Base-by-base conservation (phyloP, 371 early-diverging fungal species). In the Mucor indicus region DNA sequence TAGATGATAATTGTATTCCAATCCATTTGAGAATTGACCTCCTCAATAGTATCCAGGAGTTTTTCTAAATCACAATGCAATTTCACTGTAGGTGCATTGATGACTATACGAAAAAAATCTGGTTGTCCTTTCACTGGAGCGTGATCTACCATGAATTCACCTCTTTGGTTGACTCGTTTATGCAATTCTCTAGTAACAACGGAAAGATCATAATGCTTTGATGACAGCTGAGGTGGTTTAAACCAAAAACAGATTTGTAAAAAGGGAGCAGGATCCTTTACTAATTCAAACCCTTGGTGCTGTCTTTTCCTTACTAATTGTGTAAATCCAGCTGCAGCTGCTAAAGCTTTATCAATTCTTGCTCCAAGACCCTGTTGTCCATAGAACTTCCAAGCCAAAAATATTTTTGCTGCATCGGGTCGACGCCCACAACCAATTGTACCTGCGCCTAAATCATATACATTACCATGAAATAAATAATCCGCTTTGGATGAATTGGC, bases 381-480 rank as follows among this genome's bases (percentile, higher is more conserved):
- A 53, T 85, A 84, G 47, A 81, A 87, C 38, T 81, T 82, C 94
- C 94, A 93, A 3, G 83, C 79, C 51, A 93, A 48, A 72, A 86
- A 93, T 53, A 93, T 47, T 50, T 93, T 93, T 57, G 86, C 53
- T 0, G 90, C 89, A 53, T 93, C 94, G 11, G 90, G 87, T 1
- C 87, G 79, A 6, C 94, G 77, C 4, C 94, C 94, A 54, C 93
- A 93, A 9, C 91, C 94, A 39, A 92, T 56, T 0, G 92, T 87
- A 11, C 86, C 89, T 44, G 90, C 85, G 30, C 92, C 93, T 4
- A 92, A 60, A 57, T 92, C 91, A 57, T 81, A 81, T 20, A 66
- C 66, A 31, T 77, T 74, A 8, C 75, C 84, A 49, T 91, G 92
- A 59, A 90, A 93, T 15, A 92, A 62, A 56, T 92, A 93, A 43